A percentile compares a stretch with the other conserved stretches of the same genome.
These are phyloP conservation scores for Globisporangium rhizosaccharum DNA, from an alignment of 352 stramenopile genomes.

Conservation along the genomic window DNA sequence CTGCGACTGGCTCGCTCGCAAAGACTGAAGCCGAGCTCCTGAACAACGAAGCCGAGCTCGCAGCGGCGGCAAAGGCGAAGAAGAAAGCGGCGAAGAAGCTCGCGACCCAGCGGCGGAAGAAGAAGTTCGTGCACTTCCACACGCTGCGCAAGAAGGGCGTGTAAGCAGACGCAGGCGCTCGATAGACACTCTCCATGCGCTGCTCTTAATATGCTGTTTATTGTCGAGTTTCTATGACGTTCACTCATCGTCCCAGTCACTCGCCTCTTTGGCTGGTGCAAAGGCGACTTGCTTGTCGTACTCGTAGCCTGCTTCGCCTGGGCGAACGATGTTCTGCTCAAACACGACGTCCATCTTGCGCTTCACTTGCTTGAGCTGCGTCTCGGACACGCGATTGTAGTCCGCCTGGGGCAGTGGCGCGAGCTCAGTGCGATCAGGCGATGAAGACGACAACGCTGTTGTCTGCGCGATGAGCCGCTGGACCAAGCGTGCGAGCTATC, in stretches of 20 bases:
- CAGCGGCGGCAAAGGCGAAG: constrained; percentile 36
- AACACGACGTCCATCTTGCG: constrained; percentile 71
- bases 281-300: constrained; percentile 73
- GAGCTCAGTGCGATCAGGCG: background rate
- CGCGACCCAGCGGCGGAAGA: constrained; percentile 44
- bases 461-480: constrained; percentile 27
- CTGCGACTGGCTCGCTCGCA: constrained; percentile 22
- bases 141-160: constrained; percentile 84
- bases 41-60: constrained; percentile 40
- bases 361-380: constrained; percentile 64
- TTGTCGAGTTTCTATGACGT: constrained; percentile 24
- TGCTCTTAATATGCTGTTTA: constrained; percentile 55
- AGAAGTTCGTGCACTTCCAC: constrained; percentile 87
- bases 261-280: constrained; percentile 32
- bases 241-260: constrained; percentile 51
- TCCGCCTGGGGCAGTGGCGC: constrained; percentile 47
- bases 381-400: constrained; percentile 76
- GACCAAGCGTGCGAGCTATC: constrained; percentile 47
- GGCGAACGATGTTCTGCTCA: constrained; percentile 48
- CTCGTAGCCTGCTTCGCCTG: constrained; percentile 45
- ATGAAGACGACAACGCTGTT: background rate
- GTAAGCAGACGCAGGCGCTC: constrained; percentile 24
- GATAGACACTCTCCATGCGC: constrained; percentile 15
- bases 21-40: constrained; percentile 43
- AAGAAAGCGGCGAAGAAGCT: constrained; percentile 52